Conservation (phyloP, 2,329 filamentous ascomycete genomes). For the Curvularia eragrostidis region DNA sequence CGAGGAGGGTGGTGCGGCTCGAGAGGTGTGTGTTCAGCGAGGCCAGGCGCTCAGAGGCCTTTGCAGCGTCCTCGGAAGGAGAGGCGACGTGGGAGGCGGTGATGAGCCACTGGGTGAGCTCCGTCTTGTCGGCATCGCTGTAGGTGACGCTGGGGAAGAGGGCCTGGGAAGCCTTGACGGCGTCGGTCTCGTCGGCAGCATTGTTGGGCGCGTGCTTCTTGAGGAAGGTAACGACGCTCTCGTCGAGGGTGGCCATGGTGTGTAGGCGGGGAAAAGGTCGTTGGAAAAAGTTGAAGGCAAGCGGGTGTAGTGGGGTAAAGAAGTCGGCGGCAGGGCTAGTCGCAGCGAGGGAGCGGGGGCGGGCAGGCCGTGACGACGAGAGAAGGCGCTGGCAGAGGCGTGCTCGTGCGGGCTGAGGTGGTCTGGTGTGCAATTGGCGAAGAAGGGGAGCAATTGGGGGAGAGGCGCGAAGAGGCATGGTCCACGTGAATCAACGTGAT, state of each 20-base stretch:
- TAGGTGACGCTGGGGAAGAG: constrained; percentile 76
- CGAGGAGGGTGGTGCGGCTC: constrained; percentile 86
- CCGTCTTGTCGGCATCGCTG: constrained; percentile 78
- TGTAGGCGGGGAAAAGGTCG: constrained; percentile 24
- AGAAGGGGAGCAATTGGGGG: constrained; percentile 28
- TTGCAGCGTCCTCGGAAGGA: constrained; percentile 62
- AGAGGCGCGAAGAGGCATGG: constrained; percentile 31
- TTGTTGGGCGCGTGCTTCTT: constrained; percentile 49
- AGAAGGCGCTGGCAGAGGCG: constrained; percentile 15
- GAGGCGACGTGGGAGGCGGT: constrained; percentile 74
- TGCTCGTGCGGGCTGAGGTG: constrained; percentile 24
- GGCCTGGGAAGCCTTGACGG: constrained; percentile 59
- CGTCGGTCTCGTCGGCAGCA: constrained; percentile 45
- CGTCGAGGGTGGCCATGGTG: constrained; percentile 49
- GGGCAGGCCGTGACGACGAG: constrained; percentile 8
- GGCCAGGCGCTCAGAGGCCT: constrained; percentile 70
- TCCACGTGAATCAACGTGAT: constrained; percentile 43
- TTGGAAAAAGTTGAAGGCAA: constrained; percentile 42
- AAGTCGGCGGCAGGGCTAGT: constrained; percentile 30
- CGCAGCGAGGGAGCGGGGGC: constrained; percentile 18
- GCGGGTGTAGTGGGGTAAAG: constrained; percentile 43
- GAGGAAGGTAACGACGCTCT: constrained; percentile 45
- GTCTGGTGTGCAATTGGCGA: constrained; percentile 35
- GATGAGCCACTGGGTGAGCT: constrained; percentile 88
- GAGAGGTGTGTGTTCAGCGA: constrained; percentile 87